phyloP scores from a whole-genome alignment of 352 stramenopile species.

The Phytophthora sojae region DNA sequence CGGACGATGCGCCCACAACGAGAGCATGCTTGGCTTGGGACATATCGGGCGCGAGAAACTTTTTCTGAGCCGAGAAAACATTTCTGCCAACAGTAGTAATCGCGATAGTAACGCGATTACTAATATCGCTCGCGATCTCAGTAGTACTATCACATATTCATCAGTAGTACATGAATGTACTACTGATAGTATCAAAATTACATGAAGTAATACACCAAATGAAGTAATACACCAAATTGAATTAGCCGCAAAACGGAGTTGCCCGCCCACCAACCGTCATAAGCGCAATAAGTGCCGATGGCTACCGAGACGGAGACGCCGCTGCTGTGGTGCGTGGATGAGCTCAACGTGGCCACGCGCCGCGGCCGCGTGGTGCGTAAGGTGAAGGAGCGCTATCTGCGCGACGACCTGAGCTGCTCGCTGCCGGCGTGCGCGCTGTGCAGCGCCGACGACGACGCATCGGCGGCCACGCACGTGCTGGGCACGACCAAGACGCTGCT shows the following conservation, averaged over 20 bases:
- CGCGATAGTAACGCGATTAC: no score
- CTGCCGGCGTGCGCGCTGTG: slow-evolving; percentile 69
- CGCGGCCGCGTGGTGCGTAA: slow-evolving; percentile 81
- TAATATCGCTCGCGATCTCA: no score
- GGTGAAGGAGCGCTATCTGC: slow-evolving; percentile 89
- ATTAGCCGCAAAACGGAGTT: no score
- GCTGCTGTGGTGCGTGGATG: slow-evolving; percentile 78
- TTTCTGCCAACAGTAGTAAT: no score
- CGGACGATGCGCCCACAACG: slow-evolving; percentile 25
- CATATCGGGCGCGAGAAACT: no score
- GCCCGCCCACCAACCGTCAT: neutral
- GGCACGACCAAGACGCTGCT: slow-evolving; percentile 71
- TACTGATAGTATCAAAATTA: no score
- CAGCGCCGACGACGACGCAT: slow-evolving; percentile 62
- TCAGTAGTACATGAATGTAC: no score
- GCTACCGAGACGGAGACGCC: slow-evolving; percentile 25
- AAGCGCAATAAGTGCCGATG: neutral
- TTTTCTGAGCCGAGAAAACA: no score
- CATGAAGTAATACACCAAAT: no score
- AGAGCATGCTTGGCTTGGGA: slow-evolving; percentile 23
- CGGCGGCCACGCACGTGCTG: slow-evolving; percentile 60
- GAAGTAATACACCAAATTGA: no score
- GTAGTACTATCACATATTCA: no score
- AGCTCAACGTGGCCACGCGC: slow-evolving; percentile 83
- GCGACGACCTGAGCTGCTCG: slow-evolving; percentile 88